phyloP scores from a whole-genome alignment of 2,329 filamentous ascomycete species.

The Xylariaceae sp. region DNA sequence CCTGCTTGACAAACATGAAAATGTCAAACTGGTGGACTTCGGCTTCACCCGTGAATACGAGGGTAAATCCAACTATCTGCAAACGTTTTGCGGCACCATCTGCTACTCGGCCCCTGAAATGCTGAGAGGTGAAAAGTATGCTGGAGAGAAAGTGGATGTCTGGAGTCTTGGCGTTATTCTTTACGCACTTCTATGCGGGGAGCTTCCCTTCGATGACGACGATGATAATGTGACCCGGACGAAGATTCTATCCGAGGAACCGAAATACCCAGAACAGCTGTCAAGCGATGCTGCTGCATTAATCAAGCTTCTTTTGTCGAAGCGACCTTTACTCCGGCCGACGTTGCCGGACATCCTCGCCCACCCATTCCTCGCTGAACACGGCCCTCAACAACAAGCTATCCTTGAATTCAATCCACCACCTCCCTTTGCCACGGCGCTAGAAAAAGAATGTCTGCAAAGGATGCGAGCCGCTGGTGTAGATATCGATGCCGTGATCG shows the following conservation, averaged over 20 bases:
- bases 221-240: slow-evolving; percentile 81
- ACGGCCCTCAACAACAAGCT: slow-evolving; percentile 81
- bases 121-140: slow-evolving; percentile 97
- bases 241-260: slow-evolving; percentile 79
- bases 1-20: slow-evolving; percentile 89
- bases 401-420: slow-evolving; percentile 79
- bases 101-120: slow-evolving; percentile 98
- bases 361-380: slow-evolving; percentile 80
- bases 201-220: slow-evolving; percentile 94
- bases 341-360: slow-evolving; percentile 77
- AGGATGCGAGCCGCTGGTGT: slow-evolving; percentile 92
- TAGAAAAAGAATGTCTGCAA: slow-evolving; percentile 88
- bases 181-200: slow-evolving; percentile 74
- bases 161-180: slow-evolving; percentile 86
- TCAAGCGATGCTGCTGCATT: slow-evolving; percentile 71
- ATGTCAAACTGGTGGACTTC: slow-evolving; percentile 97
- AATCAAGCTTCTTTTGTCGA: slow-evolving; percentile 77
- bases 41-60: slow-evolving; percentile 98
- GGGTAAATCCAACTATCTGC: slow-evolving; percentile 86
- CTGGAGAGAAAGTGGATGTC: slow-evolving; percentile 94
- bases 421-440: slow-evolving; percentile 72
- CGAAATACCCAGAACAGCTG: slow-evolving; percentile 75
- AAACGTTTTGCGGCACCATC: slow-evolving; percentile 96
- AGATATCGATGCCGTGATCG: slow-evolving; percentile 88
- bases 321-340: slow-evolving; percentile 78